Percentiles rank a stretch among this genome's conserved stretches.
These are phyloP conservation scores for Debaryomyces udenii DNA, from an alignment of 1,139 yeast species.

Conservation along the genomic window DNA sequence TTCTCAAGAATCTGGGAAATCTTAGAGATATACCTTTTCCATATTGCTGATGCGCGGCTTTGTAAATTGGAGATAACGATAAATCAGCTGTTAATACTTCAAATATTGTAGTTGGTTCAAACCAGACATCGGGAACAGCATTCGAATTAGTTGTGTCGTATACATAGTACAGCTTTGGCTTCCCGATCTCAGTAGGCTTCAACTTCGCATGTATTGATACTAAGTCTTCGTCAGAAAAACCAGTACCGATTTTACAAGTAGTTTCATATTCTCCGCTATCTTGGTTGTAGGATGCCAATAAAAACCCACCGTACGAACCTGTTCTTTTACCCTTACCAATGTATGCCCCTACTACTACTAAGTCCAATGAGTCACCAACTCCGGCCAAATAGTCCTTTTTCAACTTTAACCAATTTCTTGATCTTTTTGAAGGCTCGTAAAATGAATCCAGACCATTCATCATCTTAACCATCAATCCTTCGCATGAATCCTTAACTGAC, in stretches of 20 bases:
- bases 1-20: constrained; percentile 85
- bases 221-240: constrained; percentile 86
- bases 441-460: constrained; percentile 77
- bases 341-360: constrained; percentile 94
- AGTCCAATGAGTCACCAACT: constrained; percentile 92
- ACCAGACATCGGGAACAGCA: constrained; percentile 93
- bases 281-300: constrained; percentile 85
- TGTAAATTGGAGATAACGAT: constrained; percentile 88
- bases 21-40: constrained; percentile 91
- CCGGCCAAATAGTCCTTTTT: constrained; percentile 94
- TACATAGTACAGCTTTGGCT: constrained; percentile 71
- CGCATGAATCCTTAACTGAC: constrained; percentile 88
- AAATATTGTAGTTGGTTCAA: constrained; percentile 84
- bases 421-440: constrained; percentile 93
- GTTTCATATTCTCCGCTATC: constrained; percentile 94
- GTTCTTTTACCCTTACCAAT: constrained; percentile 94
- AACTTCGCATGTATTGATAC: constrained; percentile 60
- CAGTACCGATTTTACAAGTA: constrained; percentile 96
- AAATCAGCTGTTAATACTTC: constrained; percentile 95
- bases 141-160: constrained; percentile 65
- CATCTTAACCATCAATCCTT: constrained; percentile 95
- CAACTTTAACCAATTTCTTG: constrained; percentile 92
- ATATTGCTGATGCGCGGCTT: constrained; percentile 76
- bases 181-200: constrained; percentile 65
- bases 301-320: constrained; percentile 91